Evolutionary conservation across 1,139 yeast species (phyloP).

Genomic region (Meyerozyma smithsonii): DNA sequence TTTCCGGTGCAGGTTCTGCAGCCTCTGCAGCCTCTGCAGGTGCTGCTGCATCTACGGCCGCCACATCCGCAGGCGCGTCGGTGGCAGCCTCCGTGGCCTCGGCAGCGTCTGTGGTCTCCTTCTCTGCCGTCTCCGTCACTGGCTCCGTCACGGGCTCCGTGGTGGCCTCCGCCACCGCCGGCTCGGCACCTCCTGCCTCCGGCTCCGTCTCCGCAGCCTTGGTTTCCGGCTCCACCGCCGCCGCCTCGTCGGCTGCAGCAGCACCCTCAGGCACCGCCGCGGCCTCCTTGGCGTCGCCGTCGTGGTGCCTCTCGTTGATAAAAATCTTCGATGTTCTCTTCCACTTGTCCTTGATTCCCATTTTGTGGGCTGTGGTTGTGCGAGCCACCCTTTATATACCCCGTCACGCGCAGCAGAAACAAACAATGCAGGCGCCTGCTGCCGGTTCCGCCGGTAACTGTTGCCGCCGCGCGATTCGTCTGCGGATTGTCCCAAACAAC

Average conservation of each 20-base stretch:
- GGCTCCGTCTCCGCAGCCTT: background rate
- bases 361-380: constrained; percentile 8
- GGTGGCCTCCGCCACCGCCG: constrained; percentile 4
- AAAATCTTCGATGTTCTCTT: constrained; percentile 45
- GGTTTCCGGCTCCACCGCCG: background rate
- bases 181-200: constrained; percentile 5
- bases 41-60: constrained; percentile 3
- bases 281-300: constrained; percentile 5
- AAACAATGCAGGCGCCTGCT: background rate
- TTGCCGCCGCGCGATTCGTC: constrained; percentile 2
- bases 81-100: constrained; percentile 4
- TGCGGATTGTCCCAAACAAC: background rate
- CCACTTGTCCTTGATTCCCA: constrained; percentile 44
- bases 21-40: background rate
- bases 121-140: constrained; percentile 8
- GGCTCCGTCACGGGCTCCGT: constrained; percentile 1
- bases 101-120: background rate
- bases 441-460: constrained; percentile 1
- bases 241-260: constrained; percentile 4
- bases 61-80: constrained; percentile 1
- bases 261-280: too few species aligned
- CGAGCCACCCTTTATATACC: background rate
- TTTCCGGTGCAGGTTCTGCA: background rate
- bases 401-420: background rate
- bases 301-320: constrained; percentile 11